A percentile compares a stretch with the other conserved stretches of the same genome.
These are phyloP conservation scores for Phylloporus sp. DNA, from an alignment of 768 basidiomycete genomes.

Conservation along the genomic window DNA sequence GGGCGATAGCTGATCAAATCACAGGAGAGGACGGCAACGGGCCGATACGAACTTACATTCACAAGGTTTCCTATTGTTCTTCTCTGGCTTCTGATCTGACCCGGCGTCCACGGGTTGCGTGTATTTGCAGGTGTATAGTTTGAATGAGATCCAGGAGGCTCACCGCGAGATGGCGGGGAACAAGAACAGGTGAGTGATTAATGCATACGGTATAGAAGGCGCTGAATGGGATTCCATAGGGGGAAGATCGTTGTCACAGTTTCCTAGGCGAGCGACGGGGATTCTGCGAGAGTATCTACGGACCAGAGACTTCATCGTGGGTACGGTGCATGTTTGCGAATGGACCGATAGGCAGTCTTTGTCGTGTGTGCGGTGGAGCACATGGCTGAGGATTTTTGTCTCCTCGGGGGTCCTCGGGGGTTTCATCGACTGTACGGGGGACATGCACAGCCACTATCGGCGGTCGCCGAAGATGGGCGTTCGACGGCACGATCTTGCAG, in stretches of 20 bases:
- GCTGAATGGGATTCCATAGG: slow-evolving; percentile 11
- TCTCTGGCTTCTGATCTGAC: slow-evolving; percentile 9
- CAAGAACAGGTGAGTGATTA: slow-evolving; percentile 42
- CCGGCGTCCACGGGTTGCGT: slow-evolving; percentile 11
- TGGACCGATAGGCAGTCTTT: background rate
- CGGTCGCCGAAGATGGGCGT: slow-evolving; percentile 1
- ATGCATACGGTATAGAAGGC: background rate
- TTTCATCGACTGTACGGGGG: background rate
- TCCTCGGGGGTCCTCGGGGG: slow-evolving; percentile 4
- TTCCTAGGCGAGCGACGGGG: slow-evolving; percentile 15
- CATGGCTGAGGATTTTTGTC: background rate
- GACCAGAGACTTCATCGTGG: background rate
- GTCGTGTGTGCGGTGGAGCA: background rate
- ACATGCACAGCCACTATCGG: slow-evolving; percentile 5
- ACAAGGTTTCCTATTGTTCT: slow-evolving; percentile 51
- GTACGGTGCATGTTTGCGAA: background rate
- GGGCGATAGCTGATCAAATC: slow-evolving; percentile 54
- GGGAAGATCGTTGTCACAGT: slow-evolving; percentile 33
- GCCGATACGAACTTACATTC: slow-evolving; percentile 67
- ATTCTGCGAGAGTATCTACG: slow-evolving; percentile 4
- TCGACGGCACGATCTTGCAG: background rate
- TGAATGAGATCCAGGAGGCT: slow-evolving; percentile 75
- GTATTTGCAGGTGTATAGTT: slow-evolving; percentile 62
- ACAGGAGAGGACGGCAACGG: slow-evolving; percentile 55
- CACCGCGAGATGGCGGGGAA: slow-evolving; percentile 84